Evolutionary conservation across 2,329 filamentous ascomycete species (phyloP), one percentile per base, ranked within the genome.

Genomic region (Sporothrix pseudoabietina): DNA sequence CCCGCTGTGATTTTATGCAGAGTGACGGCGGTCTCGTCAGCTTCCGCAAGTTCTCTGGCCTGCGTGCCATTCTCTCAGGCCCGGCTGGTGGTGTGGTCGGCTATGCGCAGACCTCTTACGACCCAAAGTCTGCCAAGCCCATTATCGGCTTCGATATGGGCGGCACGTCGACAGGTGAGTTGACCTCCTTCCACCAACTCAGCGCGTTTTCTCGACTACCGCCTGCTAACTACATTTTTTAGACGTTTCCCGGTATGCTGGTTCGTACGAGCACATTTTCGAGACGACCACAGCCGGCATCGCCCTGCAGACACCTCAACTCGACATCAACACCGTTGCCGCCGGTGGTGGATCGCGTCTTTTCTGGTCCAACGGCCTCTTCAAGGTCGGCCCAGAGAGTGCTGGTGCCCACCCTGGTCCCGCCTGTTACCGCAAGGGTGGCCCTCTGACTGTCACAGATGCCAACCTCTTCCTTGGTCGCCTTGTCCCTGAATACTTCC

Each of bases 281-380:
- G 89, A 91, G 77, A 91, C 89, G 0, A 91, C 89, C 1, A 75
- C 55, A 0, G 94, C 94, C 0, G 94, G 94, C 19, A 92, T 97
- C 0, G 94, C 94, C 0, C 95, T 97, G 26, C 94, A 97, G 77
- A 94, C 92, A 0, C 94, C 94, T 0, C 94, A 97, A 78, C 87
- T 97, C 0, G 94, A 97, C 79, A 97, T 97, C 82, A 97, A 97
- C 81, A 98, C 94, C 0, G 94, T 98, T 0, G 94, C 94, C 5
- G 94, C 94, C 2, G 1, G 86, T 90, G 39, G 85, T 97, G 4
- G 95, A 9, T 75, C 75, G 8, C 84, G 89, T 19, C 83, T 94
- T 0, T 90, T 90, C 78, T 91, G 87, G 84, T 86, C 95, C 82
- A 97, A 97, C 75, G 94, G 94, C 0, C 84, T 97, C 0, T 97